Base-by-base conservation (phyloP, 192 early-diverging fungal genomes). In the Gigaspora rosea region DNA sequence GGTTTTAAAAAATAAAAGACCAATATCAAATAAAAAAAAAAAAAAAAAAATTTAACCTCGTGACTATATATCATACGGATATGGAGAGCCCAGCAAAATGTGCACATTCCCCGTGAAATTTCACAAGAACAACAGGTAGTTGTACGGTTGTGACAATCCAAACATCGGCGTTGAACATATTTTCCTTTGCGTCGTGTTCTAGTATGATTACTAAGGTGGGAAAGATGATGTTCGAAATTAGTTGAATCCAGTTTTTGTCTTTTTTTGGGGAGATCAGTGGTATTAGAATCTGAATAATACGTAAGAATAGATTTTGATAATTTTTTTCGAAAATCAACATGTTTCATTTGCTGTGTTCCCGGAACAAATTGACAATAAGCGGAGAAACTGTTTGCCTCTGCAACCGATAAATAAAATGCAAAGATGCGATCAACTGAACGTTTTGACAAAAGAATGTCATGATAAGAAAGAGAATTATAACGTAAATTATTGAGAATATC, bases 11-110 rank as follows among this genome's bases (percentile, higher is more conserved):
- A 65, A 35, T 65, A 32, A 65, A 35, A 65, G 16, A 65, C 13
- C n/a, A 65, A n/a, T n/a, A 18, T 35, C 36, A 27, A 35, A 18
- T 7, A n/a, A 65, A 18, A 65, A 65, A 35, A 65, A 12, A 65
- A 35, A 65, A 65, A 65, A 65, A 65, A 65, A 65, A 35, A 35
- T 12, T 46, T 65, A 35, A 65, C 63, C 63, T 65, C 35, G n/a
- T 65, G 11, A 36, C 18, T 65, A 65, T 65, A 35, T 46, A 16
- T 35, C 7, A 35, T 27, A 65, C 35, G 63, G 16, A 65, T 65
- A 65, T 65, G 36, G 5, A 35, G 15, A 65, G 15, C 16, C 63
- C 7, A 65, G n/a, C 63, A 65, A 65, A 35, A 7, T 41, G 63
- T 65, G 35, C 63, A 65, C 63, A 65, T 65, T 12, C 27, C 63